These are phyloP conservation scores for Mrakia gelida DNA, from an alignment of 768 basidiomycete species.

Conservation along the genomic window DNA sequence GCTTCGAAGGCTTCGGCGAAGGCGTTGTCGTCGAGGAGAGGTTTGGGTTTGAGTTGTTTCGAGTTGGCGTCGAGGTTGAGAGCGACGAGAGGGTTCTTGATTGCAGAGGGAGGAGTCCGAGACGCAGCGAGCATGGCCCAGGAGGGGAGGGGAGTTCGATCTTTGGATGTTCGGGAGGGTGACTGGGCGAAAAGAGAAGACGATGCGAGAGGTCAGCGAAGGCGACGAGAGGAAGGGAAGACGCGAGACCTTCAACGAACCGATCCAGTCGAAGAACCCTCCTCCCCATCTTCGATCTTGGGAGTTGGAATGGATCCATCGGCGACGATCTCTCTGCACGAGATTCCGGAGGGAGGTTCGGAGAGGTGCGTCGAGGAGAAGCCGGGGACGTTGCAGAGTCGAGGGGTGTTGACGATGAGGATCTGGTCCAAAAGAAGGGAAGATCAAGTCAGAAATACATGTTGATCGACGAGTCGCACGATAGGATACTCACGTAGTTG, in stretches of 20 bases:
- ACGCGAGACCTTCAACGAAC: not conserved
- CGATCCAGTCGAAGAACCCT: not conserved
- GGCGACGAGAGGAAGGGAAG: not conserved
- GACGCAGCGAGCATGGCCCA: slow-evolving; percentile 8
- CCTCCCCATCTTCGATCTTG: not conserved
- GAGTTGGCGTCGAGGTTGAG: not conserved
- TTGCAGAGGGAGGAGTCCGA: not conserved
- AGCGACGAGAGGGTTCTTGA: not conserved
- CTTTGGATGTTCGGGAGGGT: slow-evolving; percentile 6
- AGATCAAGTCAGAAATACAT: not conserved
- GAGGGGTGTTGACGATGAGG: slow-evolving; percentile 88
- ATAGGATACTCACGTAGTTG: not conserved
- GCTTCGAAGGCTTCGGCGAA: slow-evolving; percentile 1
- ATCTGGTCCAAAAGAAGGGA: slow-evolving; percentile 55
- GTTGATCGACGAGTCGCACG: not conserved
- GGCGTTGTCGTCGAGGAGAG: not conserved
- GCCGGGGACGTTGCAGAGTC: slow-evolving; percentile 85
- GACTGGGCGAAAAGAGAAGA: not conserved
- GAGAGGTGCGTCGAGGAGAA: slow-evolving; percentile 72
- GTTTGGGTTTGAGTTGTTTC: not conserved
- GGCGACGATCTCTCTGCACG: slow-evolving; percentile 69
- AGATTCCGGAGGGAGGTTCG: slow-evolving; percentile 64
- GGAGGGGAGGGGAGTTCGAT: slow-evolving; percentile 24
- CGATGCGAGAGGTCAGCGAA: not conserved
- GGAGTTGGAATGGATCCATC: not conserved